Percentiles rank a stretch among this genome's conserved stretches.
phyloP scores from a whole-genome alignment of 768 basidiomycete genomes.

The Mycena amicta region DNA sequence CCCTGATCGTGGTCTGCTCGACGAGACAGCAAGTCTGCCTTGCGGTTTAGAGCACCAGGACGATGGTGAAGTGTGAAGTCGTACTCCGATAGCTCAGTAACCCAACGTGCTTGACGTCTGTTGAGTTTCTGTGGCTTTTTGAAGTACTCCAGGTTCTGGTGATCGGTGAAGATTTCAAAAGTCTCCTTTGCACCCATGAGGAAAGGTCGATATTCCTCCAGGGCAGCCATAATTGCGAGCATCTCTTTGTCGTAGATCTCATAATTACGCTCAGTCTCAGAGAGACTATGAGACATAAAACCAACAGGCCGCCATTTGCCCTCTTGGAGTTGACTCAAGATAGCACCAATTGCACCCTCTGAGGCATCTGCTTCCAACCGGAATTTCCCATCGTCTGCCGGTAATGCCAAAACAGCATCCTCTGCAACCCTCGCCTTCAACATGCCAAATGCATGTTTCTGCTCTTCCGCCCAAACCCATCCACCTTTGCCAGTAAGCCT shows the following conservation, averaged over 20 bases:
- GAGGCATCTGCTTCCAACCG: neutral
- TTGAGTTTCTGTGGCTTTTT: neutral
- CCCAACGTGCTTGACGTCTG: neutral
- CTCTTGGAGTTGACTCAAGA: neutral
- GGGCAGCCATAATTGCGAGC: neutral
- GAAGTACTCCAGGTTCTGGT: neutral
- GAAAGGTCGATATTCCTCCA: neutral
- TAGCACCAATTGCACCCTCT: neutral
- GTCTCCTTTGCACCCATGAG: neutral
- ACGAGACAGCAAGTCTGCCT: neutral
- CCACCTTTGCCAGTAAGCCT: neutral
- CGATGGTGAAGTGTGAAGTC: neutral
- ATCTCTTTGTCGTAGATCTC: neutral
- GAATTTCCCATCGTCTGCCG: neutral
- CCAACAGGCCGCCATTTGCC: neutral
- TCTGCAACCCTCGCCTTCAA: neutral
- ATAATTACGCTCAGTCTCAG: neutral
- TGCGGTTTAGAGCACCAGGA: neutral
- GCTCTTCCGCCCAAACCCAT: neutral
- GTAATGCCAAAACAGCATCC: neutral
- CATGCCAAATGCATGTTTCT: neutral
- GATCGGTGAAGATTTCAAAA: neutral
- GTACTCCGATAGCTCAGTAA: neutral
- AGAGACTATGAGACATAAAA: neutral
- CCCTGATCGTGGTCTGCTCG: neutral